These are phyloP conservation scores for Camellia oleifera DNA, from an alignment of 179 eudicot genomes.

Conservation along the genomic window DNA sequence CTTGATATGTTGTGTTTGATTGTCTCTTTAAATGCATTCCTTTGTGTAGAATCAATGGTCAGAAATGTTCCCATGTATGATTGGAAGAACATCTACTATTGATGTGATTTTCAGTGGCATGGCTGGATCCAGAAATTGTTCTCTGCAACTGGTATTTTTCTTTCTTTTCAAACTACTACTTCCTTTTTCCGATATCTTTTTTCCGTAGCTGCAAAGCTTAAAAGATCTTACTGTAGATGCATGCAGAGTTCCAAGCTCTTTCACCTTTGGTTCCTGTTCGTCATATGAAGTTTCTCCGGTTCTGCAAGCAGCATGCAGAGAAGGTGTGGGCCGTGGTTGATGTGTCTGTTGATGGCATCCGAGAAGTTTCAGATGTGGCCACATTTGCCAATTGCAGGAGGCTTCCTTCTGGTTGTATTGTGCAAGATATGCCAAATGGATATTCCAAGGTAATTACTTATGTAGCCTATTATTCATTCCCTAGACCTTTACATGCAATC, in stretches of 20 bases:
- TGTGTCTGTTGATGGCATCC: conserved; percentile 52
- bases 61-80: conserved; percentile 56
- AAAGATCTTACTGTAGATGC: conserved; percentile 42
- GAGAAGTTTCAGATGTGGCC: conserved; percentile 34
- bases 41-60: conserved; percentile 53
- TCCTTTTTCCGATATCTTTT: not conserved
- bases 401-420: conserved; percentile 78
- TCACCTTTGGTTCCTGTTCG: conserved; percentile 67
- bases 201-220: not conserved
- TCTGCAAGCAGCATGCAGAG: conserved; percentile 62
- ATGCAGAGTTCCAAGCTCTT: conserved; percentile 64
- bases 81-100: conserved; percentile 39
- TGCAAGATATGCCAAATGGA: conserved; percentile 72
- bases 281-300: conserved; percentile 60
- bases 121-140: conserved; percentile 53
- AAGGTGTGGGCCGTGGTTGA: conserved; percentile 80
- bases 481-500: not conserved
- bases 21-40: conserved; percentile 8
- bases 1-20: not conserved
- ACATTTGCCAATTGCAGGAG: conserved; percentile 43
- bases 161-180: not conserved
- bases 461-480: not conserved
- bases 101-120: conserved; percentile 53
- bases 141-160: conserved; percentile 60
- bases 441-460: conserved; percentile 55